Evolutionary conservation across 2,329 filamentous ascomycete species (phyloP).

Genomic region (Diaporthe citrichinensis): DNA sequence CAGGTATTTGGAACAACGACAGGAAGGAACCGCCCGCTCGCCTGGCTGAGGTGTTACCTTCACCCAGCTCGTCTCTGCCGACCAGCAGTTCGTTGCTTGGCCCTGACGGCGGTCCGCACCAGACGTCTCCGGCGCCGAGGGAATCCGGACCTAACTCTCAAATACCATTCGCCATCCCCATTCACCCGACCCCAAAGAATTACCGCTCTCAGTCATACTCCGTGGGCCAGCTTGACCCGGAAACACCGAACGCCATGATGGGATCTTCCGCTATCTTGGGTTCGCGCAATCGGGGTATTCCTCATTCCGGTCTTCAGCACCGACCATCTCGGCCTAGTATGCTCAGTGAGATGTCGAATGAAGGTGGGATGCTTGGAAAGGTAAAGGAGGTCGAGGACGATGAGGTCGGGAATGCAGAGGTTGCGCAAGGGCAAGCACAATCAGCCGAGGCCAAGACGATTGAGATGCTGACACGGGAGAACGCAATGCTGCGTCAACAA

Average conservation of each 20-base stretch:
- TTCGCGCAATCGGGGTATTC: conserved; percentile 65
- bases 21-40: conserved; percentile 83
- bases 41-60: conserved; percentile 81
- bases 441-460: conserved; percentile 73
- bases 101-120: conserved; percentile 59
- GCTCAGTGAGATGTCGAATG: conserved; percentile 79
- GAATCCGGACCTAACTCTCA: conserved; percentile 71
- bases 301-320: conserved; percentile 81
- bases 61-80: conserved; percentile 75
- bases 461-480: conserved; percentile 73
- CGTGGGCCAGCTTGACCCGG: conserved; percentile 87
- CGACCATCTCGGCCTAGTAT: conserved; percentile 85
- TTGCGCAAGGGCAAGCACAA: conserved; percentile 62
- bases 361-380: conserved; percentile 74
- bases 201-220: conserved; percentile 98
- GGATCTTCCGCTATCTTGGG: conserved; percentile 63
- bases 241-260: conserved; percentile 61
- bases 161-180: conserved; percentile 88
- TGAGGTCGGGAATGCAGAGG: conserved; percentile 62
- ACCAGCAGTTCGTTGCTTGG: conserved; percentile 63
- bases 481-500: conserved; percentile 72
- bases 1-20: conserved; percentile 86
- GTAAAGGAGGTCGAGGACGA: conserved; percentile 80
- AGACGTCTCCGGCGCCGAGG: conserved; percentile 66
- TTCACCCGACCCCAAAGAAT: conserved; percentile 92